These are phyloP conservation scores for Alternaria triticina DNA, from an alignment of 2,329 filamentous ascomycete genomes.

Conservation along the genomic window DNA sequence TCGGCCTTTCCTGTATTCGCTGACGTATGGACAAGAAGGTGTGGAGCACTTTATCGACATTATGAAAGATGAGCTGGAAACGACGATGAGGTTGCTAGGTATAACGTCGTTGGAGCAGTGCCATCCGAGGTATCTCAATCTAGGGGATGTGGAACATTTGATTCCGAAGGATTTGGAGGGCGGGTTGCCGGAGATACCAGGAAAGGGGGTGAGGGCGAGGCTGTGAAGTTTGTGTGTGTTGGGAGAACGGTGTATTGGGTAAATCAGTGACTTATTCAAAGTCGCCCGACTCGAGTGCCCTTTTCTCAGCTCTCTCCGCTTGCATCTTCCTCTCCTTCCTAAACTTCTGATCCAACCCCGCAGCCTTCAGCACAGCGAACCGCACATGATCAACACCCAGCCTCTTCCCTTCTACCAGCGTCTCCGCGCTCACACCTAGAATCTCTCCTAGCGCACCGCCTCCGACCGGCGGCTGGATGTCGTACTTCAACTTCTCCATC, in stretches of 20 bases:
- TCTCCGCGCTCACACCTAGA: conserved; percentile 63
- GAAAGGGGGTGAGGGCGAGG: not conserved
- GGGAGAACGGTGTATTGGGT: not conserved
- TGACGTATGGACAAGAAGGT: conserved; percentile 66
- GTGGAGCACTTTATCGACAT: conserved; percentile 45
- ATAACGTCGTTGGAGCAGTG: conserved; percentile 64
- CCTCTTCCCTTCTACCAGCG: conserved; percentile 54
- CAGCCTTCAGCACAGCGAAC: conserved; percentile 69
- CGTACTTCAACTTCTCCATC: conserved; percentile 47
- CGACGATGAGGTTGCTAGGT: conserved; percentile 66
- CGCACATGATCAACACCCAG: conserved; percentile 68
- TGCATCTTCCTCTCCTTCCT: not conserved
- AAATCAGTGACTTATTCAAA: not conserved
- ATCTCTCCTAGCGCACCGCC: conserved; percentile 62
- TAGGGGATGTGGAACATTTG: conserved; percentile 32
- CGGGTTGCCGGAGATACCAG: not conserved
- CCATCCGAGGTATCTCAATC: conserved; percentile 64
- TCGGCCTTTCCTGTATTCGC: conserved; percentile 64
- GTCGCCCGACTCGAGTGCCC: not conserved
- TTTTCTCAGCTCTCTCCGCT: not conserved
- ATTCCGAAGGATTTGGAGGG: conserved; percentile 4
- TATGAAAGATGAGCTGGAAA: conserved; percentile 27
- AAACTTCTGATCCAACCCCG: conserved; percentile 19
- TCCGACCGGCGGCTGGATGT: conserved; percentile 42
- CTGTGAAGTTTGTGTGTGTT: not conserved